A percentile compares a stretch with the other conserved stretches of the same genome.
Conservation (phyloP, 2,329 filamentous ascomycete genomes). For the Aureobasidium uvarum region DNA sequence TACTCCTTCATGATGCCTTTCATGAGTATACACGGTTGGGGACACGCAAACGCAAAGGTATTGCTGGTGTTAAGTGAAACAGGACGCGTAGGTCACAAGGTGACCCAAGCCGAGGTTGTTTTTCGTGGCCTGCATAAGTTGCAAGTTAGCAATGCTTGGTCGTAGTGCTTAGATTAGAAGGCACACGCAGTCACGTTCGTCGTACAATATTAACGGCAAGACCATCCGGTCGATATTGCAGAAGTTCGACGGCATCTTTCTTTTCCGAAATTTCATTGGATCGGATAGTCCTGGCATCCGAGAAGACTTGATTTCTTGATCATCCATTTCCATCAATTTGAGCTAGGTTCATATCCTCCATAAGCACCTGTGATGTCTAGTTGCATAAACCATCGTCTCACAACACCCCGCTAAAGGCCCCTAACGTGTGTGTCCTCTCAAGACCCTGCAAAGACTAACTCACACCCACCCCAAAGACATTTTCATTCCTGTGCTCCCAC, state of each 20-base stretch:
- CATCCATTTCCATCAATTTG: background rate
- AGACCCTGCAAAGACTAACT: background rate
- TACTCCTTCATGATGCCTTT: background rate
- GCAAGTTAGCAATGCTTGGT: background rate
- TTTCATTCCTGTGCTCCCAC: background rate
- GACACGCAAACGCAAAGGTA: too few relatives aligned
- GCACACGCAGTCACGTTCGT: background rate
- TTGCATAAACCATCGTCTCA: background rate
- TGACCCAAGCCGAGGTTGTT: too few relatives aligned
- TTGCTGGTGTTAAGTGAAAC: too few relatives aligned
- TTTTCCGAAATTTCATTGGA: background rate
- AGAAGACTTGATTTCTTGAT: background rate
- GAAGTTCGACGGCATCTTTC: background rate
- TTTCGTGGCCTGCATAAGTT: background rate
- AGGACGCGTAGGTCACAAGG: too few relatives aligned
- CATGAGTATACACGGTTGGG: too few relatives aligned
- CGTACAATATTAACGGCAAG: background rate
- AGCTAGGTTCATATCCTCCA: background rate
- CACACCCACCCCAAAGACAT: background rate
- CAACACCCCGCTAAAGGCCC: background rate
- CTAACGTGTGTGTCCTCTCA: too few relatives aligned
- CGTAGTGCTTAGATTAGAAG: background rate
- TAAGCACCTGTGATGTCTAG: background rate
- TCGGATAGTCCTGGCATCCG: background rate
- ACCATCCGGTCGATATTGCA: background rate